Base-by-base conservation (phyloP, 2,329 filamentous ascomycete genomes). In the Penicillium brasilianum region DNA sequence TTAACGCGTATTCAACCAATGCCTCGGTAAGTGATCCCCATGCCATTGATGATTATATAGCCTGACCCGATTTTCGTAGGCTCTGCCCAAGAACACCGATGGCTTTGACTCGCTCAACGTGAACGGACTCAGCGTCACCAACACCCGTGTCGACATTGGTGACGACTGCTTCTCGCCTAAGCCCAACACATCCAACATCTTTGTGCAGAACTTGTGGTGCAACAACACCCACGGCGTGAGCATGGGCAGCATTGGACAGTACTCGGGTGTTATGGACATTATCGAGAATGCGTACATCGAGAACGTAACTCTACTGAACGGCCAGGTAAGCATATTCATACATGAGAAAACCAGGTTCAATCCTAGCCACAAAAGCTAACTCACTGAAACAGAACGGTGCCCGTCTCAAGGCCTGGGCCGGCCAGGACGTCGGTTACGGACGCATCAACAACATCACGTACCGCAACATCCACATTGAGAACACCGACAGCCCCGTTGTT, bases 161-260 rank as follows among this genome's bases (percentile, higher is more conserved):
- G 83, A 87, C 60, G 85, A 87, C 71, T 87, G 85, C 71, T 86
- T 87, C 75, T 85, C 83, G 1, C 83, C 85, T 7, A 87, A 88
- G 71, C 82, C 84, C 8, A 88, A 87, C 67, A 84, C 83, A 8
- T 81, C 81, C 22, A 84, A 87, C 59, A 76, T 87, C 32, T 81
- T 85, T 54, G 84, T 88, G 5, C 79, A 85, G 62, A 87, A 86
- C 32, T 81, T 87, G 71, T 87, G 85, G 76, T 88, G 85, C 69
- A 85, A 87, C 64, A 84, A 84, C 63, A 85, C 82, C 0, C 83
- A 86, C 58, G 85, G 84, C 9, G 81, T 86, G 65, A 82, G 79
- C 16, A 86, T 88, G 76, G 85, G 85, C 0, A 84, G 81, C 1
- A 82, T 88, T 14, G 85, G 85, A 0, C 84, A 88, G 67, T 87